Percentiles rank a stretch among this genome's conserved stretches.
Conservation (phyloP, 495 filamentous ascomycete species). For the Monascus purpureus region DNA sequence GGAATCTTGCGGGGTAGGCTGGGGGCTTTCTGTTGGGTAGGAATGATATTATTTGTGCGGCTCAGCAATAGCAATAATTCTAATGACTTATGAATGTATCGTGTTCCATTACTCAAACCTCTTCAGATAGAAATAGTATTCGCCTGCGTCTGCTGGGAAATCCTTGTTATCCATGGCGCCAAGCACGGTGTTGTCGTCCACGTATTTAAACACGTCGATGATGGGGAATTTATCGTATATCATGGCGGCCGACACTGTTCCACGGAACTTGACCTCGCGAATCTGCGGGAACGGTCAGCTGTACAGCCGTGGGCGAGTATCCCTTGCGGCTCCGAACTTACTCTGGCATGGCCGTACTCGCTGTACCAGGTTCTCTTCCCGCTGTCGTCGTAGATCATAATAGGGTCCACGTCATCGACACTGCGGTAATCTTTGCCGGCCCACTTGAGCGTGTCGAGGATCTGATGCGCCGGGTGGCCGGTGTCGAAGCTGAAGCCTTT, state of each 20-base stretch:
- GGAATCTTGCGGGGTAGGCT: too few species aligned
- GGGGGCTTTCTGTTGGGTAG: too few species aligned
- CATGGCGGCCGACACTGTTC: constrained; percentile 12
- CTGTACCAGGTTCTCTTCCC: constrained; percentile 6
- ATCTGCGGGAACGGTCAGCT: constrained; percentile 8
- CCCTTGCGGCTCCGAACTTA: not conserved
- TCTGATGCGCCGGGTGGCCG: constrained; percentile 9
- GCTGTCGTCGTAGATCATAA: constrained; percentile 9
- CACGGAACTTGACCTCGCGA: constrained; percentile 13
- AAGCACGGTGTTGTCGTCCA: constrained; percentile 10
- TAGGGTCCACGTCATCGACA: constrained; percentile 16
- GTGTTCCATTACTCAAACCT: too few species aligned
- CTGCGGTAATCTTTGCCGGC: constrained; percentile 14
- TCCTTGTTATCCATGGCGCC: constrained; percentile 19
- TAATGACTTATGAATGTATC: too few species aligned
- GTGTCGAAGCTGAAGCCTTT: constrained; percentile 13
- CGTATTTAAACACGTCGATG: constrained; percentile 18
- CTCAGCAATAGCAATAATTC: too few species aligned
- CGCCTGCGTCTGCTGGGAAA: constrained; percentile 1
- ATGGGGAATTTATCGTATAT: constrained; percentile 17
- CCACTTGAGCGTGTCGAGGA: constrained; percentile 9
- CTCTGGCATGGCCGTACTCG: constrained; percentile 4
- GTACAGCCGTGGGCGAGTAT: not conserved
- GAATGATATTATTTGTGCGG: too few species aligned
- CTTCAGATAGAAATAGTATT: constrained; percentile 12